Base-by-base conservation (phyloP, 805 yeast species). In the Yarrowia alimentaria region DNA sequence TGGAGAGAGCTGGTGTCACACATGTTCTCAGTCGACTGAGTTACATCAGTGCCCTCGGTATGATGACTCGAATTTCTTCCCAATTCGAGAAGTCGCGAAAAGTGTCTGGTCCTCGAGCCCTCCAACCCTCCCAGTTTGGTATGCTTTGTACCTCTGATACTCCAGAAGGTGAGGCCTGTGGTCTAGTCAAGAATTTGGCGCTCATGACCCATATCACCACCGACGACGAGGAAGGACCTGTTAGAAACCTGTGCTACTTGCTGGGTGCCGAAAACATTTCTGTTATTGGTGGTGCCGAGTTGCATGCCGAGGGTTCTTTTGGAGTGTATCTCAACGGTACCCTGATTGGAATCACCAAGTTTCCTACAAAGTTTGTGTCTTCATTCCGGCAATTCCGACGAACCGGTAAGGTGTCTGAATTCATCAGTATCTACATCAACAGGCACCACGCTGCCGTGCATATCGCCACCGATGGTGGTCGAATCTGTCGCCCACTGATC, bases 151-250 rank as follows among this genome's bases (percentile, higher is more conserved):
- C 98, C 6, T 86, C 98, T 0, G 99, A 93, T 77, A 93, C 99
- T 0, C 99, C 99, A 1, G 99, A 93, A 77, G 99, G 99, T 76
- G 99, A 93, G 69, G 99, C 99, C 0, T 93, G 99, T 80, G 99
- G 99, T 63, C 77, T 93, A 67, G 99, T 93, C 28, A 93, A 93
- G 70, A 93, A 93, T 64, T 73, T 93, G 66, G 99, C 99, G 1
- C 75, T 93, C 38, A 93, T 93, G 99, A 93, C 99, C 9, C 99
- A 93, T 68, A 93, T 93, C 62, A 93, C 99, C 4, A 91, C 99
- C 1, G 99, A 93, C 68, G 97, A 88, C 60, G 99, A 93, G 66
- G 97, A 91, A 61, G 85, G 75, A 8, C 98, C 99, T 13, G 80
- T 93, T 30, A 78, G 75, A 56, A 78, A 77, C 51, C 71, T 90